Evolutionary conservation across 768 basidiomycete species (phyloP).

Genomic region (Cantharellus cinnabarinus): DNA sequence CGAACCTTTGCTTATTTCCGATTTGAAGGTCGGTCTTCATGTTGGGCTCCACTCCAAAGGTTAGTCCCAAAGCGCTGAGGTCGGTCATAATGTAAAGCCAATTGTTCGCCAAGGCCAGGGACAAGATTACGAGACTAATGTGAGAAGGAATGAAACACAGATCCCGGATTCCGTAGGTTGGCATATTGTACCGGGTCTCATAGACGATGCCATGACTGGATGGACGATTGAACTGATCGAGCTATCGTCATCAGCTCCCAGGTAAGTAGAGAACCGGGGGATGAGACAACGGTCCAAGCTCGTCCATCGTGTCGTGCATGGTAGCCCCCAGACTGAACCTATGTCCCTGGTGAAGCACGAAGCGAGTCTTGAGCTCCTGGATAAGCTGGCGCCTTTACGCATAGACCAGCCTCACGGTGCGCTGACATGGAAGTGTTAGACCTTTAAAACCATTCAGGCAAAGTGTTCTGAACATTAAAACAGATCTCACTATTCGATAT

Average conservation of each 20-base stretch:
- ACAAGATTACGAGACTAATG: slow-evolving; percentile 3
- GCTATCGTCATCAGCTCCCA: slow-evolving; percentile 15
- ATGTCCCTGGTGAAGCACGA: slow-evolving; percentile 48
- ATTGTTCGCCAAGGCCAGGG: slow-evolving; percentile 3
- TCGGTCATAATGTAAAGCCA: slow-evolving; percentile 4
- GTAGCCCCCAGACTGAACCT: slow-evolving; percentile 55
- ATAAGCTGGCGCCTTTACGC: slow-evolving; percentile 57
- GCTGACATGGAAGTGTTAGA: slow-evolving; percentile 2
- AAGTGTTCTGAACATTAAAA: slow-evolving; percentile 39
- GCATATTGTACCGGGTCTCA: not conserved
- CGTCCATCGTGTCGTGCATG: slow-evolving; percentile 70
- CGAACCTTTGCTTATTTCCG: slow-evolving; percentile 9
- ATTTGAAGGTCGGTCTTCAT: slow-evolving; percentile 6
- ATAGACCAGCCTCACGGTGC: slow-evolving; percentile 13
- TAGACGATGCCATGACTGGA: slow-evolving; percentile 34
- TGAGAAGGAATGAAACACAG: slow-evolving; percentile 9
- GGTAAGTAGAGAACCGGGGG: slow-evolving; percentile 2
- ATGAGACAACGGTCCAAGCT: slow-evolving; percentile 26
- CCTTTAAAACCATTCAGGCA: slow-evolving; percentile 10
- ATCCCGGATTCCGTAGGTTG: not conserved
- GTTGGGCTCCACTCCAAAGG: slow-evolving; percentile 9
- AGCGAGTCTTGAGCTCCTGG: slow-evolving; percentile 51
- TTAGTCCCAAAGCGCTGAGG: slow-evolving; percentile 6
- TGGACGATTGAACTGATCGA: slow-evolving; percentile 29
- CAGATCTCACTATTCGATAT: slow-evolving; percentile 82